Percentiles rank a stretch among this genome's conserved stretches.
Conservation (phyloP, 1,284 basidiomycete species). For the Anthracocystis walkeri region DNA sequence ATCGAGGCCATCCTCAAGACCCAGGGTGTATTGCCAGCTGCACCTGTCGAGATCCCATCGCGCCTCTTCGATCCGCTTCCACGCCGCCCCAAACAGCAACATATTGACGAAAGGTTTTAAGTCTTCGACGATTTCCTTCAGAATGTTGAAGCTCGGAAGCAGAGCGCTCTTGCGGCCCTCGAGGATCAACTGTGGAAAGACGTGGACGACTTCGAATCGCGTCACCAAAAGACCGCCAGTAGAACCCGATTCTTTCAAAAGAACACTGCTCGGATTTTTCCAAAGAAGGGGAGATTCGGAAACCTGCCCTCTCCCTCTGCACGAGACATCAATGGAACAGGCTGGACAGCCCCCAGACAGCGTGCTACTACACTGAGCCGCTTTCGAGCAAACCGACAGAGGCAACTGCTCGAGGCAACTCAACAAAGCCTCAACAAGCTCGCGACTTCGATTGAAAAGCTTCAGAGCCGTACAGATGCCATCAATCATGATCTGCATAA, state of each 20-base stretch:
- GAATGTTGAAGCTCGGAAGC: not conserved
- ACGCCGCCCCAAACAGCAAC: conserved; percentile 2
- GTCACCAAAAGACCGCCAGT: not conserved
- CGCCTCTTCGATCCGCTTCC: conserved; percentile 21
- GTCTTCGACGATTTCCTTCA: not conserved
- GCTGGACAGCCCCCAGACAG: not conserved
- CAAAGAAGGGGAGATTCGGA: too few relatives aligned
- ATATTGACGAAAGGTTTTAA: not conserved
- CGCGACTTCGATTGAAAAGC: not conserved
- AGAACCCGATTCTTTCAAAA: not conserved
- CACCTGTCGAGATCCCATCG: not conserved
- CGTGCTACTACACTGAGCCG: not conserved
- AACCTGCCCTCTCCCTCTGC: too few relatives aligned
- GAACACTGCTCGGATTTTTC: not conserved
- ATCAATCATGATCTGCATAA: not conserved
- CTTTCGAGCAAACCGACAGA: not conserved
- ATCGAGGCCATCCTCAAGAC: not conserved
- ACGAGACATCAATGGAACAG: not conserved
- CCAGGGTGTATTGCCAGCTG: not conserved
- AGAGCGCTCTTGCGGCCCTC: not conserved
- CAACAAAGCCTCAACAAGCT: not conserved
- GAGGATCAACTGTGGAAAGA: conserved; percentile 1
- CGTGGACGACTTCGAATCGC: not conserved
- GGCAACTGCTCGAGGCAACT: not conserved
- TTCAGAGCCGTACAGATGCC: conserved; percentile 1